These are phyloP conservation scores for Phytophthora gonapodyides DNA, from an alignment of 352 stramenopile species.

Conservation along the genomic window DNA sequence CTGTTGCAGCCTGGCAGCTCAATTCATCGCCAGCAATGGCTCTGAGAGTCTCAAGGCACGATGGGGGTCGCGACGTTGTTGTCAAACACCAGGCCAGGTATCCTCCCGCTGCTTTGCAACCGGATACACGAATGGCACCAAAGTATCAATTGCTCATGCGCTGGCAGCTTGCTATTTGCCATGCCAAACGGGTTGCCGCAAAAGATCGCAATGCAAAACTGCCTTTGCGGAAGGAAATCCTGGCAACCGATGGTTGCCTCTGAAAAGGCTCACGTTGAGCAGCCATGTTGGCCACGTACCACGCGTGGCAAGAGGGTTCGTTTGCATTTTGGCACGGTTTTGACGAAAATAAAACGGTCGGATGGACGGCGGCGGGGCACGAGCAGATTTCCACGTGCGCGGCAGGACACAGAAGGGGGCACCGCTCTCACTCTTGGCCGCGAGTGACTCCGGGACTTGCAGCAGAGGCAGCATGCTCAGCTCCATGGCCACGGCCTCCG, in stretches of 20 bases:
- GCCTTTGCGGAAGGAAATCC: too few relatives aligned
- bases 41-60: neutral
- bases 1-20: neutral
- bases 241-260: too few relatives aligned
- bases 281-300: too few relatives aligned
- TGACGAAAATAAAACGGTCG: neutral
- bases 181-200: neutral
- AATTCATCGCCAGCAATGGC: neutral
- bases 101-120: constrained; percentile 14
- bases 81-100: constrained; percentile 9
- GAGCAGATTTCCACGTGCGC: constrained; percentile 5
- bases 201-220: too few relatives aligned
- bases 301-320: too few relatives aligned
- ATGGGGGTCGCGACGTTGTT: neutral
- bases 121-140: neutral
- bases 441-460: neutral
- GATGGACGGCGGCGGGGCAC: constrained; percentile 2
- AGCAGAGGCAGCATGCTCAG: constrained; percentile 20
- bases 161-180: neutral
- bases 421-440: neutral
- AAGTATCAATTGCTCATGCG: neutral
- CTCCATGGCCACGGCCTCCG: constrained; percentile 5
- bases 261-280: too few relatives aligned
- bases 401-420: constrained; percentile 7
- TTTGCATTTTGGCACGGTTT: too few relatives aligned